Base-by-base conservation (phyloP, 1,284 basidiomycete species). In the Salmacisia buchloeana region DNA sequence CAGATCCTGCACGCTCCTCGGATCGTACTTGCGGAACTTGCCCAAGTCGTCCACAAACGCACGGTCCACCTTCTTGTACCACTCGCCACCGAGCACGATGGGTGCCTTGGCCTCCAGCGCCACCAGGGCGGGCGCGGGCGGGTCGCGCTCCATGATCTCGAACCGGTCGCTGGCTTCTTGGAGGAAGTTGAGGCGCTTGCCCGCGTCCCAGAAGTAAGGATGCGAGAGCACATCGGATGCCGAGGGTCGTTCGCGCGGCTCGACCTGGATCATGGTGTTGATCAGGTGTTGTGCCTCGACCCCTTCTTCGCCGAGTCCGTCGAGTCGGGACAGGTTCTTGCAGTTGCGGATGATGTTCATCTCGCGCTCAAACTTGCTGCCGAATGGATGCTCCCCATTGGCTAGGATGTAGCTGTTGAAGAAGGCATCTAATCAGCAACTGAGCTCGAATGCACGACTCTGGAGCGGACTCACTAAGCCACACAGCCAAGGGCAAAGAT, bases 101-200 rank as follows among this genome's bases (percentile, higher is more conserved):
- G 43, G 61, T 15, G 72, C 72, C 18, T 65, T 57, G 6, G 63
- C 85, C 81, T 98, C 96, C 31, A 99, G 85, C 29, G 85, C 81
- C 13, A 90, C 77, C 15, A 98, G 84, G 60, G 87, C 85, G 0
- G 86, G 83, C 60, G 96, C 90, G 57, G 87, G 88, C 0, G 94
- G 92, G 59, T 94, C 92, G 57, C 89, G 85, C 71, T 89, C 90
- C 91, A 99, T 94, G 77, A 93, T 94, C 81, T 99, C 94, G 80
- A 98, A 97, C 1, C 93, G 87, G 80, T 98, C 94, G 0, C 92
- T 97, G 0, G 92, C 91, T 70, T 98, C 94, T 81, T 96, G 94
- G 15, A 99, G 83, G 85, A 98, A 99, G 56, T 86, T 87, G 2
- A 99, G 83, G 36, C 94, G 86, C 69, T 90, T 88, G 13, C 85